Base-by-base conservation (phyloP, 2,329 filamentous ascomycete genomes). In the Fonsecaea multimorphosa region DNA sequence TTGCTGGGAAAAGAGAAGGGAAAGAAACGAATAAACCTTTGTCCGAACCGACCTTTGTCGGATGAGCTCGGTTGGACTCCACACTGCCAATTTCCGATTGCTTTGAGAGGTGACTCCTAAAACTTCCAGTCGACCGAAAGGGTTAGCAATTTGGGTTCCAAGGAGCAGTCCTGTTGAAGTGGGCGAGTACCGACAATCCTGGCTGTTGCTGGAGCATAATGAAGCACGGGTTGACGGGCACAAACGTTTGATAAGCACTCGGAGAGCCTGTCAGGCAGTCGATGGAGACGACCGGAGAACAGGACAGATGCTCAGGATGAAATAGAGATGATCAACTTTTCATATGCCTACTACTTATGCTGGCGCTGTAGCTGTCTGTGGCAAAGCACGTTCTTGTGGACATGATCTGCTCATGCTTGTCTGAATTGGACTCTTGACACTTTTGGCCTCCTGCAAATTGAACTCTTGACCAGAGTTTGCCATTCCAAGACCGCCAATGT, bases 281-380 rank as follows among this genome's bases (percentile, higher is more conserved):
- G 16, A 40, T n/a, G 16, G 16, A 40, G 38, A 40, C 3, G 14
- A 40, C n/a, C 56, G 16, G 53, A 34, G 14, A 31, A 34, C 29
- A 31, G 51, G 3, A 14, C n/a, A 29, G 31, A 16, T 14, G 9
- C 8, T n/a, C 24, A 44, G 59, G 49, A n/a, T 22, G n/a, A 12
- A 55, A 22, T 49, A n/a, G 46, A 57, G 38, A 40, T 29, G 56
- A 61, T 65, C 66, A 68, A 68, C 66, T 68, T 68, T 68, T 65
- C 66, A 68, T 68, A 64, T 58, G 55, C 66, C 54, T 62, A 58
- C 49, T 62, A 68, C 55, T 34, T 63, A 59, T 54, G 55, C 56
- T 66, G 24, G 34, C 31, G 36, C 54, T 53, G 60, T 57, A 59
- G 55, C 32, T 32, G 55, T 32, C 52, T 19, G 61, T 55, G 32